Base-by-base conservation (phyloP, 176 grass and related monocot genomes). In the Oryza longistaminata region DNA sequence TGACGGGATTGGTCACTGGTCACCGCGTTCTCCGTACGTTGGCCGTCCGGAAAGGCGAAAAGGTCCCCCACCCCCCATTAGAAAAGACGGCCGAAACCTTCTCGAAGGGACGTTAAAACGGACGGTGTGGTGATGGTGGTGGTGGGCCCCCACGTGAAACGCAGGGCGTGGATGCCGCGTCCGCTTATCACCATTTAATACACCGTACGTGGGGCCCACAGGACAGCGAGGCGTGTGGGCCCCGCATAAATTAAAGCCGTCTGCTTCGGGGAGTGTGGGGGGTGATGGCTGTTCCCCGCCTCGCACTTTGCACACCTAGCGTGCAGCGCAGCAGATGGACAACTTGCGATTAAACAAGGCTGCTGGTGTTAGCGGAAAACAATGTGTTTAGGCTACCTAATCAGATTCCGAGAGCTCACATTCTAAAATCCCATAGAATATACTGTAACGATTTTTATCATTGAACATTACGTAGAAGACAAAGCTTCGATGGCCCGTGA, bases 171-270 rank as follows among this genome's bases (percentile, higher is more conserved):
- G 39, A 40, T 15, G 75, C 45, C 37, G 37, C 9, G 21, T 8
- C 9, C 3, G 83, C 83, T 73, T 82, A 90, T 86, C 88, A 49
- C 77, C 64, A 19, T 50, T 66, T 15, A 75, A 62, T 62, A 45
- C 7, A 9, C 39, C 39, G 39, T 8, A 40, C 39, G 74, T 0
- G 15, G 74, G 74, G 0, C 68, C 73, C 64, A 29, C 61, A 9
- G 22, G 6, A 22, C 31, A 8, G 7, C 55, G 6, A 39, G 64
- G 26, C 0, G 4, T 1, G 7, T 25, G 19, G 70, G 29, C 16
- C 73, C 73, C 17, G 3, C 35, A 4, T 40, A 40, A 44, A 74
- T 49, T 83, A 43, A 74, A 75, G 67, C 67, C 9, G 44, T 68
- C 74, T 10, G 25, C 11, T 74, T 86, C 79, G 11, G n/a, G 69